phyloP scores from a whole-genome alignment of 768 basidiomycete species.

The Russula ochroleuca region DNA sequence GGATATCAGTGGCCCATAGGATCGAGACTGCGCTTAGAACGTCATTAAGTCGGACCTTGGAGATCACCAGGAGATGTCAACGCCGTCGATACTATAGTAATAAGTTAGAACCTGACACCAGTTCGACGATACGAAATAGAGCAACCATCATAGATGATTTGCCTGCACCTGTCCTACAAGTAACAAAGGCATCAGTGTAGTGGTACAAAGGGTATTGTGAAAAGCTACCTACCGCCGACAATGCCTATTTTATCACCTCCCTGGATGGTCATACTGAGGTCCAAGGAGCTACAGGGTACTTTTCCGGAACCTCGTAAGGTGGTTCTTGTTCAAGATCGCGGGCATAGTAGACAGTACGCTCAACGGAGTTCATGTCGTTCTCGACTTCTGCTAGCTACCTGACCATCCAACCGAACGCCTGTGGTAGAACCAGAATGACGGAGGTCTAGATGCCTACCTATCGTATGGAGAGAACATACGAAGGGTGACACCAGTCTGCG shows the following conservation, averaged over 20 bases:
- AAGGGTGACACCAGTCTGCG: slow-evolving; percentile 74
- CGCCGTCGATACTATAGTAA: slow-evolving; percentile 71
- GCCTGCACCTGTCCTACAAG: slow-evolving; percentile 66
- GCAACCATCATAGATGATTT: slow-evolving; percentile 90
- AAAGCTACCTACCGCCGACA: slow-evolving; percentile 53
- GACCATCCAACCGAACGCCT: slow-evolving; percentile 71
- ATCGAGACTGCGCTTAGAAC: slow-evolving; percentile 66
- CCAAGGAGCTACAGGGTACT: slow-evolving; percentile 62
- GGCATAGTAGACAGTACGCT: slow-evolving; percentile 80
- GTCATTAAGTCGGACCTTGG: slow-evolving; percentile 71
- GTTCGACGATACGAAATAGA: slow-evolving; percentile 80
- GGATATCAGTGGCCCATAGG: too few relatives aligned
- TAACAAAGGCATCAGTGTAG: slow-evolving; percentile 5
- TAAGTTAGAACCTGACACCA: slow-evolving; percentile 71
- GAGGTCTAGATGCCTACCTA: slow-evolving; percentile 43
- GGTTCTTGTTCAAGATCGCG: slow-evolving; percentile 81
- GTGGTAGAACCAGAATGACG: slow-evolving; percentile 4
- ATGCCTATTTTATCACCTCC: slow-evolving; percentile 91
- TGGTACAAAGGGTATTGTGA: slow-evolving; percentile 8
- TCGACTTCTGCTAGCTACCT: slow-evolving; percentile 82
- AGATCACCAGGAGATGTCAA: too few relatives aligned
- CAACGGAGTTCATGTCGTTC: slow-evolving; percentile 91
- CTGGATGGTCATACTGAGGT: slow-evolving; percentile 61
- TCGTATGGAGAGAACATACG: slow-evolving; percentile 77
- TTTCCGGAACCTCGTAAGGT: slow-evolving; percentile 58